Conservation (phyloP, 2,329 filamentous ascomycete species). For the Colletotrichum neosansevieriae region DNA sequence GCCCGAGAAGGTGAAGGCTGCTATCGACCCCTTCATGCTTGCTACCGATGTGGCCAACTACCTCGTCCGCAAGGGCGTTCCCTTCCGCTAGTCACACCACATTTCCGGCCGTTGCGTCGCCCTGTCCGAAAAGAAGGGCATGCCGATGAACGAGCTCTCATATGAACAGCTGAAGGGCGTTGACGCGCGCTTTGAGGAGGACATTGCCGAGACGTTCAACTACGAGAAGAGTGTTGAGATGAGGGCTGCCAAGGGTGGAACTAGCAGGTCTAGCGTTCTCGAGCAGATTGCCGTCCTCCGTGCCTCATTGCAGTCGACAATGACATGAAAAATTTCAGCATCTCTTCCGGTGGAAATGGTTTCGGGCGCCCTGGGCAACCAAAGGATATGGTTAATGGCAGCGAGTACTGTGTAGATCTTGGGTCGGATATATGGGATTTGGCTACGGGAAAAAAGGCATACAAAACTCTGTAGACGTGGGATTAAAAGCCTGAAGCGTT, state of each 20-base stretch:
- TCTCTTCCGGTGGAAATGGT: not conserved
- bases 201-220: slow-evolving; percentile 79
- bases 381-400: not conserved
- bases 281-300: slow-evolving; percentile 68
- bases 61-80: slow-evolving; percentile 74
- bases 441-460: not conserved
- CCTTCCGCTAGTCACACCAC: slow-evolving; percentile 85
- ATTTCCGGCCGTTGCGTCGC: slow-evolving; percentile 79
- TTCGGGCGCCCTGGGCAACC: slow-evolving; percentile 1
- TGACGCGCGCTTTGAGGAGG: slow-evolving; percentile 76
- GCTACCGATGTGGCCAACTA: slow-evolving; percentile 78
- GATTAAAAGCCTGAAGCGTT: not conserved
- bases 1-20: slow-evolving; percentile 81
- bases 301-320: not conserved
- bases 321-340: not conserved
- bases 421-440: not conserved
- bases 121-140: slow-evolving; percentile 72
- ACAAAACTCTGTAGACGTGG: not conserved
- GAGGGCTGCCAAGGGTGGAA: slow-evolving; percentile 81
- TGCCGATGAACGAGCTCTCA: slow-evolving; percentile 77
- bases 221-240: slow-evolving; percentile 88
- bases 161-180: slow-evolving; percentile 76
- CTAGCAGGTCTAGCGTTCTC: slow-evolving; percentile 75
- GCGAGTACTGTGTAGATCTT: not conserved
- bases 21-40: slow-evolving; percentile 86